Evolutionary conservation across 2,329 filamentous ascomycete genomes (phyloP).

Genomic region (Clarireedia hainanense): DNA sequence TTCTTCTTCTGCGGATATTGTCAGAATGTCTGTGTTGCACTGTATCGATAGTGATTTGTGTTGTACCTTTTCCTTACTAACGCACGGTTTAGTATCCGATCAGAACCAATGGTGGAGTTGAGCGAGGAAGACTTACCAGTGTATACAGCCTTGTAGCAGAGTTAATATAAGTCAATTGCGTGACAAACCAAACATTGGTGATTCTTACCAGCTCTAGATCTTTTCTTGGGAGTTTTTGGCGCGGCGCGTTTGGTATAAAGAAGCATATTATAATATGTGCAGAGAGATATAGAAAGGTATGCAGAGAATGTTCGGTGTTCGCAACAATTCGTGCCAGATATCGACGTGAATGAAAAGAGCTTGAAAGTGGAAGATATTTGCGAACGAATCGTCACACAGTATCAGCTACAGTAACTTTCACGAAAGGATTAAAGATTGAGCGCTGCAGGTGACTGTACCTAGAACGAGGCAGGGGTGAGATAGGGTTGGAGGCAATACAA

Average conservation of each 20-base stretch:
- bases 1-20: slow-evolving; percentile 26
- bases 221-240: slow-evolving; percentile 50
- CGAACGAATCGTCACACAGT: neutral
- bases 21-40: slow-evolving; percentile 8
- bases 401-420: neutral
- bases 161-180: slow-evolving; percentile 12
- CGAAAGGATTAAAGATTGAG: neutral
- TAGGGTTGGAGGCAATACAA: neutral
- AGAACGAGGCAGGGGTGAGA: neutral
- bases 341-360: neutral
- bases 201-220: slow-evolving; percentile 49
- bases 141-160: slow-evolving; percentile 24
- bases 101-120: neutral
- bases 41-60: neutral
- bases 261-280: slow-evolving; percentile 36
- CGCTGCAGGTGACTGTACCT: neutral
- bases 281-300: neutral
- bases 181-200: neutral
- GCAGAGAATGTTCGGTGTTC: neutral
- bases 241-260: slow-evolving; percentile 49
- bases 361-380: neutral
- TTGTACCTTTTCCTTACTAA: slow-evolving; percentile 29
- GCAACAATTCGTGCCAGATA: neutral
- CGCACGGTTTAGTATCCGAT: slow-evolving; percentile 14
- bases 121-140: slow-evolving; percentile 22